These are phyloP conservation scores for Fusarium scirpi DNA, from an alignment of 2,329 filamentous ascomycete species.

Conservation along the genomic window DNA sequence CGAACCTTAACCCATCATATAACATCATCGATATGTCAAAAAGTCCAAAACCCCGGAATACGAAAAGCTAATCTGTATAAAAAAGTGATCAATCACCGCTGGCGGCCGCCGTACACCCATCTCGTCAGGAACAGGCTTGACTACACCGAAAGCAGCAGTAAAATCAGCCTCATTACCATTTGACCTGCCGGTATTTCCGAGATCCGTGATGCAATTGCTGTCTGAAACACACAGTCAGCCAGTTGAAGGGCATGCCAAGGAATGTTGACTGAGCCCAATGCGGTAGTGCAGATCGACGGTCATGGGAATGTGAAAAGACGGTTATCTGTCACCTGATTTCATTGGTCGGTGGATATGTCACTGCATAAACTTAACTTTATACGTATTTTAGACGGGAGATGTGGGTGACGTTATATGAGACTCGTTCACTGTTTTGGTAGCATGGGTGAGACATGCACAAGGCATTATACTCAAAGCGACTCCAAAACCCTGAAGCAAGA, in stretches of 20 bases:
- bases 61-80: neutral
- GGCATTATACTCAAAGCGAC: neutral
- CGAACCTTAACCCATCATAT: neutral
- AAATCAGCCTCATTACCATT: neutral
- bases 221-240: neutral
- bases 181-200: neutral
- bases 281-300: neutral
- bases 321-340: neutral
- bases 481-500: too few relatives aligned
- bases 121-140: neutral
- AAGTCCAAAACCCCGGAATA: neutral
- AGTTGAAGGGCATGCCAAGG: neutral
- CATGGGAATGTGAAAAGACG: neutral
- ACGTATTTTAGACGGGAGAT: neutral
- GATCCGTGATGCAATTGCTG: neutral
- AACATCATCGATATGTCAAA: neutral
- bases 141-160: neutral
- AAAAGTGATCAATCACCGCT: neutral
- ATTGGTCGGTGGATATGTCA: neutral
- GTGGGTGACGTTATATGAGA: neutral
- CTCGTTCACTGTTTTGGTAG: neutral
- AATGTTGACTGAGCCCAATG: constrained; percentile 14
- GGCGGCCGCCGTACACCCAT: neutral
- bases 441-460: neutral
- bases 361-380: neutral